Conservation (phyloP, 441 rosid genomes). For the Capsella rubella region DNA sequence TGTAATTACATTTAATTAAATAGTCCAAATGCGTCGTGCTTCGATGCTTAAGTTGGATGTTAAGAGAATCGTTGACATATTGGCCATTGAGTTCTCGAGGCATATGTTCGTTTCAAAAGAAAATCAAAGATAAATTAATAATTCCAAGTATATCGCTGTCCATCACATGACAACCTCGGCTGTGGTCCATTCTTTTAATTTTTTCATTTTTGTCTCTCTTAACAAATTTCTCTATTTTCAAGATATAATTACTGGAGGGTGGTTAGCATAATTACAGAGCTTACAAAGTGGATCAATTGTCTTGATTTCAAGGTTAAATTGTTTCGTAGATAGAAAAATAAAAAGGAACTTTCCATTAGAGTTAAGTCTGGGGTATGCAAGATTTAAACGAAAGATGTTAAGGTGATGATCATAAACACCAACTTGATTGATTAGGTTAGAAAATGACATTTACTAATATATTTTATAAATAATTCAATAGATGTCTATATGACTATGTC, state of each 20-base stretch:
- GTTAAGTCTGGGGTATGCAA: constrained; percentile 12
- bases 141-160: constrained; percentile 32
- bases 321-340: neutral
- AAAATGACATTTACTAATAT: constrained; percentile 36
- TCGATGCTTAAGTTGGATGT: constrained; percentile 36
- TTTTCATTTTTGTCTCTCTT: neutral
- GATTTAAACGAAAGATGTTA: constrained; percentile 27
- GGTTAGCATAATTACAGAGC: neutral
- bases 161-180: constrained; percentile 44
- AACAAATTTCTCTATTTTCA: neutral
- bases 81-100: constrained; percentile 46
- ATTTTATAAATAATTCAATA: constrained; percentile 12
- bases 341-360: constrained; percentile 11
- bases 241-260: neutral
- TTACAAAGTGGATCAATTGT: neutral
- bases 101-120: constrained; percentile 41
- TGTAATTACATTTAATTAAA: constrained; percentile 26
- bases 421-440: constrained; percentile 40
- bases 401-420: constrained; percentile 23
- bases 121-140: constrained; percentile 25
- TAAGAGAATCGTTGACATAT: constrained; percentile 47
- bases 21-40: constrained; percentile 37
- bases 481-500: constrained; percentile 20
- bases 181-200: constrained; percentile 12
- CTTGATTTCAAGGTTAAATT: neutral